phyloP scores from a whole-genome alignment of 2,329 filamentous ascomycete species.

The Phaeosphaeria sp. region DNA sequence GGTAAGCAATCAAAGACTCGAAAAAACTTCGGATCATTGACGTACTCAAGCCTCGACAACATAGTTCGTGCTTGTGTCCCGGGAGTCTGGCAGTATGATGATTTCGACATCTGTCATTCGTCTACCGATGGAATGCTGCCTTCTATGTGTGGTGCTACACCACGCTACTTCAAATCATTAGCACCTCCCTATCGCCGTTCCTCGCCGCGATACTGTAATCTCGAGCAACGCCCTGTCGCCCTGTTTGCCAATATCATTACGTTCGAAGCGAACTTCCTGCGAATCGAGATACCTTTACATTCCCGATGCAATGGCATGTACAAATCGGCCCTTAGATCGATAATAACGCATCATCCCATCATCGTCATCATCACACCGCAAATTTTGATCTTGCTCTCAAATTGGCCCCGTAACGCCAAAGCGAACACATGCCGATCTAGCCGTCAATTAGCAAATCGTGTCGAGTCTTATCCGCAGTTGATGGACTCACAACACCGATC shows the following conservation, averaged over 20 bases:
- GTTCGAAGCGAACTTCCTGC: neutral
- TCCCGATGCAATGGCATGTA: neutral
- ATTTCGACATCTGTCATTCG: neutral
- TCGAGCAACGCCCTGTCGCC: neutral
- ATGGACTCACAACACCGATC: neutral
- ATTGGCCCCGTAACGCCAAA: conserved; percentile 21
- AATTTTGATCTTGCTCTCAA: conserved; percentile 27
- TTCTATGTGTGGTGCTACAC: neutral
- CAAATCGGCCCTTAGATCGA: neutral
- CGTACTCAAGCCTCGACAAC: neutral
- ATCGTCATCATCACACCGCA: conserved; percentile 9
- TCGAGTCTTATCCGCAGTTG: neutral
- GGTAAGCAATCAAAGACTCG: neutral
- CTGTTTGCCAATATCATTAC: neutral
- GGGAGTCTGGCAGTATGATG: neutral
- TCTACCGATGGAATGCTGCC: neutral
- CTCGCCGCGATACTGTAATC: neutral
- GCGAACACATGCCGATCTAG: conserved; percentile 23
- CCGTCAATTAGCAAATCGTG: neutral
- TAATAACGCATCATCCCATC: neutral
- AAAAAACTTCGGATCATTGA: neutral
- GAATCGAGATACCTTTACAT: neutral
- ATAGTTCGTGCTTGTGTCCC: neutral
- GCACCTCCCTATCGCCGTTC: neutral
- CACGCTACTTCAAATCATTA: neutral